Evolutionary conservation across 1,139 yeast species (phyloP), one percentile per base, ranked within the genome.

Genomic region (Hemisphaericaspora xylanilytica): DNA sequence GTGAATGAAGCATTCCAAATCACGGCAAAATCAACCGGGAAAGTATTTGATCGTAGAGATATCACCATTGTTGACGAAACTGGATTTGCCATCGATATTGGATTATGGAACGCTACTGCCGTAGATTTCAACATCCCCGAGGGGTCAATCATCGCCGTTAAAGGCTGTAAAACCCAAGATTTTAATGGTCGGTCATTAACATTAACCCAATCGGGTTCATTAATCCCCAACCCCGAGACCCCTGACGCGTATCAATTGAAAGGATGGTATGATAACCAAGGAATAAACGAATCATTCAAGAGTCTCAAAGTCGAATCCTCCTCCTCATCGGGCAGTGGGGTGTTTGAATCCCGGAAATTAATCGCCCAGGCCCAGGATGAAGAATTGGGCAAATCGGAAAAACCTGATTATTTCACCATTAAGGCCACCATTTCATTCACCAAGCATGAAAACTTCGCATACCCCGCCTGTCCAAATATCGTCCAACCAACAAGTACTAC

Each of bases 211-310:
- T 75, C 88, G 10, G 90, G 96, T 22, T 74, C 87, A 3, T 65
- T 92, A 49, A 61, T 80, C 33, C 73, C 85, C 11, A 86, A 87
- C 50, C 98, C 98, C 1, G 97, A 90, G 55, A 77, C 86, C 15
- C 83, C 87, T 13, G 96, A 89, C 59, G 92, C 97, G 5, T 88
- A 80, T 59, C 75, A 78, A 39, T 74, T 94, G 50, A 87, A 88
- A 61, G 97, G 98, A 4, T 94, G 99, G 99, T 94, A 81, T 55
- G 96, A 88, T 55, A 77, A 82, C 36, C 80, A 78, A 50, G 97
- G 96, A 36, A 71, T 72, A 32, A 66, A 70, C 43, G 81, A 78
- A 46, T 65, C 61, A 30, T 88, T 85, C 67, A 78, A 79, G 51
- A 67, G 80, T n/a, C 63, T 85, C 58, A 81, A 78, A 54, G 47